These are phyloP conservation scores for Metschnikowia cerradonensis DNA, from an alignment of 805 yeast genomes.

Conservation along the genomic window DNA sequence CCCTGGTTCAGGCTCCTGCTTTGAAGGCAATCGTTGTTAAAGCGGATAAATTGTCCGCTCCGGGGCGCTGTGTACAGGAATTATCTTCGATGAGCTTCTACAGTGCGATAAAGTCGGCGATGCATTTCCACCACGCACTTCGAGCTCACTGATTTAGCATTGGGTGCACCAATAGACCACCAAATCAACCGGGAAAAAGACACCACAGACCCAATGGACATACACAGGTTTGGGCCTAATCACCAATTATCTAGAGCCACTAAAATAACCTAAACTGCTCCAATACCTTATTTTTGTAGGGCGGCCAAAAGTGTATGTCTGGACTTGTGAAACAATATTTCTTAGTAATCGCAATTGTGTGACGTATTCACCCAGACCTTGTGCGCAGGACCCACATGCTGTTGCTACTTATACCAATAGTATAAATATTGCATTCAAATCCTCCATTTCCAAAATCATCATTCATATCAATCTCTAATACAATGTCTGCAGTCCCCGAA, in stretches of 20 bases:
- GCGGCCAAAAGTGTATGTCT: not conserved
- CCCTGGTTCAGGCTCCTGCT: too few species aligned
- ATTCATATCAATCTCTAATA: not conserved
- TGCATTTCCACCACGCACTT: not conserved
- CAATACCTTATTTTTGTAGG: too few species aligned
- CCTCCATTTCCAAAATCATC: not conserved
- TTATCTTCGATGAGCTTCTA: not conserved
- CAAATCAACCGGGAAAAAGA: not conserved
- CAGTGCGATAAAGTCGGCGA: not conserved
- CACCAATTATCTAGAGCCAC: too few species aligned
- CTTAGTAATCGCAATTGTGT: not conserved
- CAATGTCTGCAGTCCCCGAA: slow-evolving; percentile 36
- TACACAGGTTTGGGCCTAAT: too few species aligned
- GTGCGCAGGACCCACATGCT: not conserved
- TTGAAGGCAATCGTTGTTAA: not conserved
- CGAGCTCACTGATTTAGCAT: not conserved
- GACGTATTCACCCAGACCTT: not conserved
- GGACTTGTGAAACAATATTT: not conserved
- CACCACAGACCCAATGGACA: not conserved
- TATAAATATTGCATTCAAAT: not conserved
- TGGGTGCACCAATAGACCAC: not conserved
- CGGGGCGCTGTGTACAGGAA: not conserved
- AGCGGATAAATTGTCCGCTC: slow-evolving; percentile 2
- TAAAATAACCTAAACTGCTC: too few species aligned
- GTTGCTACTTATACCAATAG: not conserved